Evolutionary conservation across 495 filamentous ascomycete genomes (phyloP).

Genomic region (Copromyces sp.): DNA sequence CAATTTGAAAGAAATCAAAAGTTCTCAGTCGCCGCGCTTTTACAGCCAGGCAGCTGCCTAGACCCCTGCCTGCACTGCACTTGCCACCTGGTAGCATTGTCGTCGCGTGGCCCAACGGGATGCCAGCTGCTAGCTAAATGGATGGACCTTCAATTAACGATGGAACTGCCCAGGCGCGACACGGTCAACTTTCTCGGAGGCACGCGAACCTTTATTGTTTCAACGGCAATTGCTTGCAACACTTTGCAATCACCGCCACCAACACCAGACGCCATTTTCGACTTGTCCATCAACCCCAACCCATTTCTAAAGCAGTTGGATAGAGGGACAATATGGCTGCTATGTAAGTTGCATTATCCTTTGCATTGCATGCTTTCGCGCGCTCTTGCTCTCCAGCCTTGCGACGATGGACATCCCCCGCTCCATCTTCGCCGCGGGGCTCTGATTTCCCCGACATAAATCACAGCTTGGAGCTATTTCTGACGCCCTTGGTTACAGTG

Average conservation of each 20-base stretch:
- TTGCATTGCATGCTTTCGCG: not conserved
- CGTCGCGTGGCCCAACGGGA: not conserved
- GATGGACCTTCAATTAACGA: not conserved
- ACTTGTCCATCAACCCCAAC: not conserved
- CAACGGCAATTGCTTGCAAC: not conserved
- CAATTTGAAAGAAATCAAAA: not conserved
- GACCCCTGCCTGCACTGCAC: not conserved
- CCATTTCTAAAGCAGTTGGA: not conserved
- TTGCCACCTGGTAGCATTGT: not conserved
- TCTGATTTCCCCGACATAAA: not conserved
- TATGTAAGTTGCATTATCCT: not conserved
- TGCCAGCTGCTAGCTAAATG: not conserved
- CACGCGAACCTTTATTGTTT: not conserved
- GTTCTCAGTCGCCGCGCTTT: not conserved
- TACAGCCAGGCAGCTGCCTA: not conserved
- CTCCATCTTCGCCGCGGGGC: not conserved
- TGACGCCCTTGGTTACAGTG: constrained; percentile 29
- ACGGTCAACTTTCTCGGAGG: not conserved
- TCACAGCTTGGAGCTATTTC: not conserved
- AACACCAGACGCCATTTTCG: not conserved
- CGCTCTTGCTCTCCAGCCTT: not conserved
- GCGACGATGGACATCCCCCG: not conserved
- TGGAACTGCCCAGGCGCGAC: not conserved
- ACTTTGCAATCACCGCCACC: not conserved
- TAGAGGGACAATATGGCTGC: not conserved